Evolutionary conservation across 495 filamentous ascomycete genomes (phyloP).

Genomic region (Letharia lupina): DNA sequence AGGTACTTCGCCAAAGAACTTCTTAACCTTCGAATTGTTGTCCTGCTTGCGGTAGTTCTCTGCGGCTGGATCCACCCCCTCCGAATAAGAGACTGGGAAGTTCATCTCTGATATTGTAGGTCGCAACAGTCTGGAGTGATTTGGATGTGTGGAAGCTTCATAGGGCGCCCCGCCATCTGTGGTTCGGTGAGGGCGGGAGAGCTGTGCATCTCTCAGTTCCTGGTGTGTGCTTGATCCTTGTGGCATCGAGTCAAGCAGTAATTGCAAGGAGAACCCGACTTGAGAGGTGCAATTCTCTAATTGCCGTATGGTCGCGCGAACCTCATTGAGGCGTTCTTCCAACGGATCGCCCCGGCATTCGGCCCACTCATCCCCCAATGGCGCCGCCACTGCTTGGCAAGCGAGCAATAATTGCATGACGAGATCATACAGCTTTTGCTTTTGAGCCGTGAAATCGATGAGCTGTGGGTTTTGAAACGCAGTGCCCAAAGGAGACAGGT

Average conservation of each 20-base stretch:
- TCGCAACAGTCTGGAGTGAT: slow-evolving; percentile 37
- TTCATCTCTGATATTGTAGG: slow-evolving; percentile 59
- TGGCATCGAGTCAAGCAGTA: slow-evolving; percentile 73
- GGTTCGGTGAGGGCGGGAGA: slow-evolving; percentile 16
- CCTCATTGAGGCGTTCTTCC: slow-evolving; percentile 76
- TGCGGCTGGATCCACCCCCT: slow-evolving; percentile 49
- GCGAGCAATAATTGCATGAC: slow-evolving; percentile 80
- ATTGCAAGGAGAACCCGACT: slow-evolving; percentile 75
- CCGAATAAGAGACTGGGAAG: slow-evolving; percentile 58
- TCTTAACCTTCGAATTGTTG: slow-evolving; percentile 72
- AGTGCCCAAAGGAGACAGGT: slow-evolving; percentile 59
- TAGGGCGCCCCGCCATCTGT: slow-evolving; percentile 20
- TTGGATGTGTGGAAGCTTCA: slow-evolving; percentile 39
- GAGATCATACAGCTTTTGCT: slow-evolving; percentile 86
- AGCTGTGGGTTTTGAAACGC: slow-evolving; percentile 76
- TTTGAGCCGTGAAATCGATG: slow-evolving; percentile 78
- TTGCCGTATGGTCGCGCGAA: slow-evolving; percentile 64
- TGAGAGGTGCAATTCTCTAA: slow-evolving; percentile 82
- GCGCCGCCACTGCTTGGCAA: slow-evolving; percentile 80
- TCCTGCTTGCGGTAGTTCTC: slow-evolving; percentile 53
- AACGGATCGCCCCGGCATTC: slow-evolving; percentile 82
- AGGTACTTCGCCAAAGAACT: slow-evolving; percentile 84
- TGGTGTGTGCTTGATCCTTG: slow-evolving; percentile 28
- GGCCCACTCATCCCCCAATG: slow-evolving; percentile 90
- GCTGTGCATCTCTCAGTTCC: slow-evolving; percentile 13